Base-by-base conservation (phyloP, 106 monocot genomes). In the Amphibolis antarctica region DNA sequence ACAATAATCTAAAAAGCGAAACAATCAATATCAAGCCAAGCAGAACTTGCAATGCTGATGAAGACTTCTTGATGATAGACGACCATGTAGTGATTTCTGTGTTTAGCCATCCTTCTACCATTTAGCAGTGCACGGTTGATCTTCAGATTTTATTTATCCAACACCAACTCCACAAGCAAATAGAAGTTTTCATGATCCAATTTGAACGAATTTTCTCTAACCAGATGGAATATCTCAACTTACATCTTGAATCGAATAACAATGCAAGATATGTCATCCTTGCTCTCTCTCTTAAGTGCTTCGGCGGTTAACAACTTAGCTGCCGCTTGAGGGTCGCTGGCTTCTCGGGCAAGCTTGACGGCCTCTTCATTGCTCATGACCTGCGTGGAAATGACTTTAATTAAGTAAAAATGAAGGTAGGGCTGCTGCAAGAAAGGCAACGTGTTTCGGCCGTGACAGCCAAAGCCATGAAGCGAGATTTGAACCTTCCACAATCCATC, bases 401-500 rank as follows among this genome's bases (percentile, higher is more conserved):
- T 36, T n/a, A n/a, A n/a, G n/a, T n/a, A n/a, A n/a, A n/a, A n/a
- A n/a, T n/a, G n/a, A n/a, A n/a, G 60, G 11, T 18, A n/a, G 10
- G 6, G 43, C 42, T 49, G 13, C 55, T 17, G 5, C 25, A 26
- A 11, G 11, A 12, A 55, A 24, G 4, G 4, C 22, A 7, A 2
- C 36, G 9, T 24, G 10, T 24, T 55, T 3, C 24, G 0, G 0
- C 13, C 1, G 3, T 26, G 22, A 22, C n/a, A n/a, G n/a, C n/a
- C 28, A 10, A 59, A 0, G 18, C 29, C 26, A 43, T 3, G 48
- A 60, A 23, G 19, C 14, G 14, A 18, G 24, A 17, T 31, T 17
- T 25, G n/a, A 45, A 78, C 79, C 79, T 79, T 79, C 79, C 79
- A 79, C 29, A 79, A 31, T 12, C 79, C 79, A 53, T 79, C 79